Conservation (phyloP, 805 yeast species). For the Ascoidea asiatica region DNA sequence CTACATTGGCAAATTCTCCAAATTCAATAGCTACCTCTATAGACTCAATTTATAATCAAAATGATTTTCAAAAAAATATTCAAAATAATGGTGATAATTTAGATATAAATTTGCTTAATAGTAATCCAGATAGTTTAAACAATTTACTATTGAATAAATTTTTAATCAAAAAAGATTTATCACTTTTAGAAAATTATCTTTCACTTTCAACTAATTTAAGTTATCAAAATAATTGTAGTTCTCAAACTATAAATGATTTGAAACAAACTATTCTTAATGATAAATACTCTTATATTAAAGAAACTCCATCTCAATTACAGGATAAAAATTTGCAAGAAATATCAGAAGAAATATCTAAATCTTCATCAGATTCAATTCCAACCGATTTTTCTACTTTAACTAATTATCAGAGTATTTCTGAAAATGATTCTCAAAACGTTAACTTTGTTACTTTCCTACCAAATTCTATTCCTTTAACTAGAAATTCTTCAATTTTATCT, state of each 20-base stretch:
- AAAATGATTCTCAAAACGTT: no score
- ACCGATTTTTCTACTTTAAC: neutral
- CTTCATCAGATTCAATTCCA: neutral
- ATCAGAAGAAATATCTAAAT: neutral
- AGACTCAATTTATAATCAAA: no score
- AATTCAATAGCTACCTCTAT: no score
- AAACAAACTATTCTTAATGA: neutral
- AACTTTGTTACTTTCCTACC: no score
- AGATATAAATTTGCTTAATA: no score
- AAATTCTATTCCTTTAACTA: neutral
- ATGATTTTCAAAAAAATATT: no score
- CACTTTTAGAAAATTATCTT: constrained; percentile 9
- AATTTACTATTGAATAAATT: constrained; percentile 8
- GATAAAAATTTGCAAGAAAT: neutral
- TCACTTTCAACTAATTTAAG: neutral
- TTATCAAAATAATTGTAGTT: neutral
- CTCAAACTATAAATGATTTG: neutral
- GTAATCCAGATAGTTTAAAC: neutral
- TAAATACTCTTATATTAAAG: neutral
- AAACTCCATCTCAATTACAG: neutral
- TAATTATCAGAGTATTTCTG: no score
- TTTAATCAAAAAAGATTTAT: constrained; percentile 9
- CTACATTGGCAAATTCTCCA: no score
- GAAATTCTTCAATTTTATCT: neutral
- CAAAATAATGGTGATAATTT: no score